Conservation (phyloP, 2,329 filamentous ascomycete species). For the Hymenoscyphus repandus region DNA sequence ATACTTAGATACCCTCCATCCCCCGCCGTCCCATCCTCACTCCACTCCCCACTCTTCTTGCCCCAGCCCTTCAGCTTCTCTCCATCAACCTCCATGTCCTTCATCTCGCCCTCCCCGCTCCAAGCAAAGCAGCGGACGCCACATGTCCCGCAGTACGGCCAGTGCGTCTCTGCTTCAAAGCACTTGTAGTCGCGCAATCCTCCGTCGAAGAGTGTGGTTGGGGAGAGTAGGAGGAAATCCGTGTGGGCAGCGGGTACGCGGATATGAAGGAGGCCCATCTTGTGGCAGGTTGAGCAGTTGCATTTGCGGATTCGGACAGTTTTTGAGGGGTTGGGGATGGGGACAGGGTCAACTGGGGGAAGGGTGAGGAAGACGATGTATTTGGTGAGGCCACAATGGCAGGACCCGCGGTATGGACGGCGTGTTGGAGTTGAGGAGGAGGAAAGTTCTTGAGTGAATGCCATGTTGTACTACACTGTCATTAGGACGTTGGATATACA, state of each 20-base stretch:
- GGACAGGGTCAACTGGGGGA: conserved; percentile 30
- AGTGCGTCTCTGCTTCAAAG: conserved; percentile 31
- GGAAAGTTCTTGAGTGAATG: background rate
- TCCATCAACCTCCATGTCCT: conserved; percentile 14
- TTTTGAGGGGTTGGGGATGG: conserved; percentile 29
- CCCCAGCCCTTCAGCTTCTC: conserved; percentile 26
- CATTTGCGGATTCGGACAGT: conserved; percentile 30
- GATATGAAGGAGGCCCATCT: conserved; percentile 40
- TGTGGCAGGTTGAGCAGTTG: conserved; percentile 46
- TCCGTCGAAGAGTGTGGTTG: conserved; percentile 31
- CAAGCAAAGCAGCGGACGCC: conserved; percentile 41
- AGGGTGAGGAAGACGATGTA: conserved; percentile 41
- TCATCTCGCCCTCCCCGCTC: conserved; percentile 31
- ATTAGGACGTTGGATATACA: too few relatives aligned
- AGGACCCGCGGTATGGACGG: conserved; percentile 10
- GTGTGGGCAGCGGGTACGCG: conserved; percentile 33
- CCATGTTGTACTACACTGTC: background rate
- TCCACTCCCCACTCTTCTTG: conserved; percentile 28
- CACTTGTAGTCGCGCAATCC: conserved; percentile 39
- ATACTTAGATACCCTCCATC: conserved; percentile 32
- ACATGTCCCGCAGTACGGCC: conserved; percentile 43
- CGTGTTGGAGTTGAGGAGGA: conserved; percentile 3
- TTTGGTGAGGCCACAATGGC: conserved; percentile 26
- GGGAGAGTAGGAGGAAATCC: conserved; percentile 44
- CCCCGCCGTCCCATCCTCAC: conserved; percentile 13